Conservation (phyloP, 108 stramenopile genomes). For the Cyclotella sp. region DNA sequence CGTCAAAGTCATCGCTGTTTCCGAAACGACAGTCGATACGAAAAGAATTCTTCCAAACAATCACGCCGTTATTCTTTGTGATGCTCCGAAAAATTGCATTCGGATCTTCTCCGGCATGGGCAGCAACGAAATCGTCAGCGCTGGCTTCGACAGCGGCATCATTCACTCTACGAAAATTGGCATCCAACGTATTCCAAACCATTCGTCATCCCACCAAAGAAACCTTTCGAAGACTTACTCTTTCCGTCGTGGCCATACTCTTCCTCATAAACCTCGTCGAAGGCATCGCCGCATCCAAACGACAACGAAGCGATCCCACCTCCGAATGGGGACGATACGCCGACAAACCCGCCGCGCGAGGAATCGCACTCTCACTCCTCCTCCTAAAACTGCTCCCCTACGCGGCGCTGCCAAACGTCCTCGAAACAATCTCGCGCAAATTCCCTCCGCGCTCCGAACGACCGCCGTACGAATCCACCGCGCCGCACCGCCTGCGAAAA, state of each 20-base stretch:
- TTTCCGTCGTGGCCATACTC: not conserved
- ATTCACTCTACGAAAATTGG: not conserved
- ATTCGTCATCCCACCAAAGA: constrained; percentile 14
- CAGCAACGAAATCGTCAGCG: not conserved
- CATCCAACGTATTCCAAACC: not conserved
- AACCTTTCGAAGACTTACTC: not conserved
- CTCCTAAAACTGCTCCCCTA: constrained; percentile 38
- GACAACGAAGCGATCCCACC: constrained; percentile 74
- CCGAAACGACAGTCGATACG: not conserved
- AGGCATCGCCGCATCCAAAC: constrained; percentile 19
- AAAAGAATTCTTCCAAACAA: not conserved
- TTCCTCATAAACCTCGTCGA: constrained; percentile 18
- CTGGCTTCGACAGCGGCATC: not conserved
- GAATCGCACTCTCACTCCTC: constrained; percentile 59
- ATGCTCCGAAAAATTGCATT: constrained; percentile 6
- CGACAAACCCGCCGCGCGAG: constrained; percentile 69
- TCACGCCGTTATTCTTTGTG: constrained; percentile 4
- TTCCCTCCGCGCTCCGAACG: not conserved
- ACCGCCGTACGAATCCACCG: constrained; percentile 24
- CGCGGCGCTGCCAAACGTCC: constrained; percentile 13
- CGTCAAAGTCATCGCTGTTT: not conserved
- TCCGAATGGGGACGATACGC: constrained; percentile 89
- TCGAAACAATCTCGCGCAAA: constrained; percentile 36
- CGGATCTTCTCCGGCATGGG: not conserved
- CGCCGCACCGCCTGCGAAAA: constrained; percentile 36